Conservation (phyloP, 2,329 filamentous ascomycete genomes). For the Corynespora cassiicola region DNA sequence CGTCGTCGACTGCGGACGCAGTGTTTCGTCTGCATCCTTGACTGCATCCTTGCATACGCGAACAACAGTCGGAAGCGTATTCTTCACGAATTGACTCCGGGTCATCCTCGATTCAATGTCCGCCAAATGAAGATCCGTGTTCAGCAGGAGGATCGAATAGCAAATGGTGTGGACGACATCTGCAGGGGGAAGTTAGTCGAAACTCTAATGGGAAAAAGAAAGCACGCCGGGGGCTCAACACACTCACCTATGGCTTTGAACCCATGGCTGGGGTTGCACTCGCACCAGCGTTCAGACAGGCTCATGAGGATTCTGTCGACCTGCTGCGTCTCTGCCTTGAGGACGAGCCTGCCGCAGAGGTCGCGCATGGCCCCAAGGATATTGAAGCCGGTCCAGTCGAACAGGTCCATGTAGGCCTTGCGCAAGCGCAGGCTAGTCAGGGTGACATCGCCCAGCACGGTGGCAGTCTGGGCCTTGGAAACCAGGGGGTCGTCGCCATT, state of each 20-base stretch:
- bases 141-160: slow-evolving; percentile 93
- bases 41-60: slow-evolving; percentile 76
- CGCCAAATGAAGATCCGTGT: slow-evolving; percentile 93
- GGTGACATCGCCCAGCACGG: slow-evolving; percentile 81
- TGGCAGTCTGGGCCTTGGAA: slow-evolving; percentile 77
- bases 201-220: slow-evolving; percentile 1
- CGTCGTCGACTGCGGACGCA: slow-evolving; percentile 41
- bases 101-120: slow-evolving; percentile 99
- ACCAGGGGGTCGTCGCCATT: slow-evolving; percentile 85
- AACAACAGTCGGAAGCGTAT: slow-evolving; percentile 89
- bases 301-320: slow-evolving; percentile 92
- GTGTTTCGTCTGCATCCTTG: slow-evolving; percentile 38
- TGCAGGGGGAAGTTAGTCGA: slow-evolving; percentile 50
- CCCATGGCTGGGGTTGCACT: slow-evolving; percentile 89
- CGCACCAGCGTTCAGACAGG: slow-evolving; percentile 89
- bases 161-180: slow-evolving; percentile 97
- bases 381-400: slow-evolving; percentile 82
- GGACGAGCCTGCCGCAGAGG: slow-evolving; percentile 79
- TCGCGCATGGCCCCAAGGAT: slow-evolving; percentile 79
- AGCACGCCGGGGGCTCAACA: too few relatives aligned
- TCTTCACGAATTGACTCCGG: slow-evolving; percentile 90
- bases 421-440: slow-evolving; percentile 61
- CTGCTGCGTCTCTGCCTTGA: slow-evolving; percentile 94
- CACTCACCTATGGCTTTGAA: slow-evolving; percentile 84
- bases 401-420: slow-evolving; percentile 88